These are phyloP conservation scores for Mollisiaceae sp. DNA, from an alignment of 2,329 filamentous ascomycete genomes.

Conservation along the genomic window DNA sequence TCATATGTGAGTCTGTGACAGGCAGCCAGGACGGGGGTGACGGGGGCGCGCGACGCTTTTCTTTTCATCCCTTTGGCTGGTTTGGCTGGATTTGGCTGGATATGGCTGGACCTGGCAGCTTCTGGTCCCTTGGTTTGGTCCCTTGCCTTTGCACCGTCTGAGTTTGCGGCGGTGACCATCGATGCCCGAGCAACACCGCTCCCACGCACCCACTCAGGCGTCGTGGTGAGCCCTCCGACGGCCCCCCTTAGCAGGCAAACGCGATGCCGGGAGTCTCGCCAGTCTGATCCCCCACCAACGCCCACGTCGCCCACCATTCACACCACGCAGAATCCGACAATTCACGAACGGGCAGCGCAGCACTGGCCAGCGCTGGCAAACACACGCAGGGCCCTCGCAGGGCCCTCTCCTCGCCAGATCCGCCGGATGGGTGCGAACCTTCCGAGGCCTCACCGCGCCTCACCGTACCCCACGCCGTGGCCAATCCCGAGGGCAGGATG, in stretches of 20 bases:
- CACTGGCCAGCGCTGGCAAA: too few relatives aligned
- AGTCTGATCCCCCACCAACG: slow-evolving; percentile 15
- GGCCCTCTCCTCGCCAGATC: slow-evolving; percentile 4
- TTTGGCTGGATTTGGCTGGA: background rate
- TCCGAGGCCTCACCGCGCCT: slow-evolving; percentile 1
- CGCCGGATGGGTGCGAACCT: background rate
- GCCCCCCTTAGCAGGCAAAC: background rate
- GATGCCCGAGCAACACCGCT: slow-evolving; percentile 4
- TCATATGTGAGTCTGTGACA: slow-evolving; percentile 16
- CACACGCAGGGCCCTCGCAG: too few relatives aligned
- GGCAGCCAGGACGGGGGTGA: background rate
- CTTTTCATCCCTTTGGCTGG: slow-evolving; percentile 3
- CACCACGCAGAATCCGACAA: too few relatives aligned
- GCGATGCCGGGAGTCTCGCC: background rate
- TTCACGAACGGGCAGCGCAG: too few relatives aligned
- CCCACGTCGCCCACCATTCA: too few relatives aligned
- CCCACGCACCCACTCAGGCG: background rate
- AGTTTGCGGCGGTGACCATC: slow-evolving; percentile 3
- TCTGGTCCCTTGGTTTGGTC: too few relatives aligned
- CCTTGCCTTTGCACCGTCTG: slow-evolving; percentile 1
- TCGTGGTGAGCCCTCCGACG: background rate
- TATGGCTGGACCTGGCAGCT: too few relatives aligned
- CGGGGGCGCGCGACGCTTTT: background rate
- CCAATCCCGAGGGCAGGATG: background rate
- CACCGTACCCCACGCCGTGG: background rate